Percentiles rank a stretch among this genome's conserved stretches.
phyloP scores from a whole-genome alignment of 2,329 filamentous ascomycete species.

The Aureobasidium vineae region DNA sequence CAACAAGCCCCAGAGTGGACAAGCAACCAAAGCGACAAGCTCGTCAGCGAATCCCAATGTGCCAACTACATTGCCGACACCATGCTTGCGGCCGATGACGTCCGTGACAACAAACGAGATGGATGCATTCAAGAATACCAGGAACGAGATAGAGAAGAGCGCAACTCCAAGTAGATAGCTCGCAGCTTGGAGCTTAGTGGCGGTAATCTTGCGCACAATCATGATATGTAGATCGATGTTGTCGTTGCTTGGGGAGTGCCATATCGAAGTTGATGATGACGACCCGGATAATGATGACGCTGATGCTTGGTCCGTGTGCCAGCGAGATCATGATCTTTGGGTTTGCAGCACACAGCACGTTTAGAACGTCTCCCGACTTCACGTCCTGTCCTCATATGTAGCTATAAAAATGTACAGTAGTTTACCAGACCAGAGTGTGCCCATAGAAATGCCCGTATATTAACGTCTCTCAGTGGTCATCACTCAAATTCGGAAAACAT shows the following conservation, averaged over 20 bases:
- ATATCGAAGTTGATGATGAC: conserved; percentile 9
- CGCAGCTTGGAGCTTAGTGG: conserved; percentile 56
- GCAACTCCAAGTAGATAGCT: conserved; percentile 80
- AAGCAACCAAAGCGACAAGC: conserved; percentile 75
- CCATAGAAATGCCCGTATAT: neutral
- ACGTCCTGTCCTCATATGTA: neutral
- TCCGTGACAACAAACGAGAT: conserved; percentile 84
- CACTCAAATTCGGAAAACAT: neutral
- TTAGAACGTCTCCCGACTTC: neutral
- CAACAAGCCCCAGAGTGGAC: conserved; percentile 73
- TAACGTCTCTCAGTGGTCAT: neutral
- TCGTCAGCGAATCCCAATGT: conserved; percentile 85
- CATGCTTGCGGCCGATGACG: conserved; percentile 68
- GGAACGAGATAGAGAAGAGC: conserved; percentile 83
- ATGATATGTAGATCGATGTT: neutral
- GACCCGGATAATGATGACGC: neutral
- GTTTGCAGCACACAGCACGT: neutral
- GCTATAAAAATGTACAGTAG: neutral
- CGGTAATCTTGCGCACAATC: conserved; percentile 42
- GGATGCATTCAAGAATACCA: conserved; percentile 84
- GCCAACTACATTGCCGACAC: conserved; percentile 76
- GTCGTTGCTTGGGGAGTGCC: neutral
- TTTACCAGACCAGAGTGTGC: neutral
- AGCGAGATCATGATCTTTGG: neutral
- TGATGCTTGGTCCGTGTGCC: neutral